Conservation (phyloP, 495 filamentous ascomycete genomes). For the Viridothelium virens region DNA sequence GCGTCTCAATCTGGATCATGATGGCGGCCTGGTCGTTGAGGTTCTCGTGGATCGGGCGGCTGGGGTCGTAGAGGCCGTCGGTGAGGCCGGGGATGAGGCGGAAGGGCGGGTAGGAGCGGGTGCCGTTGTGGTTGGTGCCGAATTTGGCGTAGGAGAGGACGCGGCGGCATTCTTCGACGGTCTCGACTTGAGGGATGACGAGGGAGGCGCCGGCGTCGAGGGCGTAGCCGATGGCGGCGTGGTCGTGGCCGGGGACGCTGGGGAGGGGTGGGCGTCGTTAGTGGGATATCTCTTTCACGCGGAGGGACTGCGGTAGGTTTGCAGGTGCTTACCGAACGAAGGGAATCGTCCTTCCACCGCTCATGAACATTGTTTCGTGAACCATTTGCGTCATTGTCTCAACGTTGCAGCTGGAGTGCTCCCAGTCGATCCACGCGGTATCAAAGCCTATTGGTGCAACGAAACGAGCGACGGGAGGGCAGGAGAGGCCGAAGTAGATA, state of each 20-base stretch:
- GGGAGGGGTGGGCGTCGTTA: constrained; percentile 24
- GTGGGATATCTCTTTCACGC: constrained; percentile 12
- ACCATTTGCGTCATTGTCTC: constrained; percentile 8
- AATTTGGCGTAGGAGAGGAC: constrained; percentile 41
- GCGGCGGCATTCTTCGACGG: constrained; percentile 40
- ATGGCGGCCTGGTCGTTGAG: constrained; percentile 43
- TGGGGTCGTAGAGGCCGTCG: constrained; percentile 39
- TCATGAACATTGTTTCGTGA: constrained; percentile 34
- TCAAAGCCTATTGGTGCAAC: background rate
- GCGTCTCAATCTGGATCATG: constrained; percentile 45
- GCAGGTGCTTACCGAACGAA: background rate
- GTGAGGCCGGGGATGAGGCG: constrained; percentile 37
- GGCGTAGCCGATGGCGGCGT: constrained; percentile 42
- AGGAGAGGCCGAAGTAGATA: constrained; percentile 36
- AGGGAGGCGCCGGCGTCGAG: constrained; percentile 43
- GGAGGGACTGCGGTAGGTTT: constrained; percentile 19
- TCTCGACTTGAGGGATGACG: constrained; percentile 43
- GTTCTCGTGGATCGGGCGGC: constrained; percentile 41
- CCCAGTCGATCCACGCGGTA: constrained; percentile 26
- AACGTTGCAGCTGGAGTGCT: background rate
- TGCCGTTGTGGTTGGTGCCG: constrained; percentile 32
- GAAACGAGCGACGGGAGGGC: constrained; percentile 36
- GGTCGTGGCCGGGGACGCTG: constrained; percentile 39
- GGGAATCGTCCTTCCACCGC: constrained; percentile 26
- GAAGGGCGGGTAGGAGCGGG: constrained; percentile 33